A percentile compares a stretch with the other conserved stretches of the same genome.
Evolutionary conservation across 2,329 filamentous ascomycete species (phyloP).

Genomic region (Colletotrichum theobromicola): DNA sequence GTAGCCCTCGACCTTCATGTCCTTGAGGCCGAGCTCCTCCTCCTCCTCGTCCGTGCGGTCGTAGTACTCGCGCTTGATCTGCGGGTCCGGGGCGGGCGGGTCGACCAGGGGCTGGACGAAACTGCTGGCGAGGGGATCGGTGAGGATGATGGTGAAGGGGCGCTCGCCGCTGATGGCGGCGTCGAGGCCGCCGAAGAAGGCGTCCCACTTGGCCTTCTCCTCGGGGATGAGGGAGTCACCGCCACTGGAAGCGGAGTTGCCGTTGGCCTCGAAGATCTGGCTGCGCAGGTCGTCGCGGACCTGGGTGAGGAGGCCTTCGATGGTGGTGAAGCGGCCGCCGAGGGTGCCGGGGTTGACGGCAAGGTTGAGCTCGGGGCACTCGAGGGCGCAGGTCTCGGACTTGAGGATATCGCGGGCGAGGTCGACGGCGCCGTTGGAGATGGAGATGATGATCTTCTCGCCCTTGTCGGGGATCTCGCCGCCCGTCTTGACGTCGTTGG

Average conservation of each 20-base stretch:
- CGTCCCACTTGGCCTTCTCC: slow-evolving; percentile 75
- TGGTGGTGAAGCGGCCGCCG: slow-evolving; percentile 94
- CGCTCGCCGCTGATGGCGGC: slow-evolving; percentile 80
- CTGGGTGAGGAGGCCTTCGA: slow-evolving; percentile 92
- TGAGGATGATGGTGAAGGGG: slow-evolving; percentile 82
- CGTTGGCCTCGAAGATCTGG: slow-evolving; percentile 82
- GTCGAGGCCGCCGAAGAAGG: slow-evolving; percentile 80
- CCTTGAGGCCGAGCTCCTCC: slow-evolving; percentile 86
- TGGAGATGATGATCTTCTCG: slow-evolving; percentile 78
- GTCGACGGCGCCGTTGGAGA: slow-evolving; percentile 69
- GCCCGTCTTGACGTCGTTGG: slow-evolving; percentile 97
- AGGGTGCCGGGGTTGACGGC: slow-evolving; percentile 92
- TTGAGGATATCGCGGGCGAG: slow-evolving; percentile 94
- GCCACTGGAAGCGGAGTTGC: slow-evolving; percentile 64
- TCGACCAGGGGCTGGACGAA: slow-evolving; percentile 92
- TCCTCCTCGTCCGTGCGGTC: slow-evolving; percentile 89
- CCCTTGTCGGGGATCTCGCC: slow-evolving; percentile 89
- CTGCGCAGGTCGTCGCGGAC: slow-evolving; percentile 87
- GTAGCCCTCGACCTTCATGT: slow-evolving; percentile 94
- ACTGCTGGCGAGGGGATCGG: slow-evolving; percentile 89
- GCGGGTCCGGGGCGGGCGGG: slow-evolving; percentile 71
- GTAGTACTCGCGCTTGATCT: slow-evolving; percentile 84
- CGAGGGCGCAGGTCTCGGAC: slow-evolving; percentile 87
- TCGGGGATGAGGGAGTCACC: slow-evolving; percentile 77
- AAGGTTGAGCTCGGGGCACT: slow-evolving; percentile 86